Evolutionary conservation across 1,284 basidiomycete genomes (phyloP).

Genomic region (Cutaneotrichosporon dermatis): DNA sequence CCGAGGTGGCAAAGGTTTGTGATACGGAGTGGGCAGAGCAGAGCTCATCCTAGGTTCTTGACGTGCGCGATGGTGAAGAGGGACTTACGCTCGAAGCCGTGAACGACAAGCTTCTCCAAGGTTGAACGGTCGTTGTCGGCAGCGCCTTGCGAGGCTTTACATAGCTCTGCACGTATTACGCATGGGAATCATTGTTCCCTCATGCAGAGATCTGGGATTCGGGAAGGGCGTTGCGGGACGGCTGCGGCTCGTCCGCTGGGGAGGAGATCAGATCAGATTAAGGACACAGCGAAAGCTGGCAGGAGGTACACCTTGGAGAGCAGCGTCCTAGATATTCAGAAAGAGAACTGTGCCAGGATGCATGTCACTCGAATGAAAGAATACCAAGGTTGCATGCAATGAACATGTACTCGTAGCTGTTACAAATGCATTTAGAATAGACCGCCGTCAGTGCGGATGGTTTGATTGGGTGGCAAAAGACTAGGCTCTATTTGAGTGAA

Average conservation of each 20-base stretch:
- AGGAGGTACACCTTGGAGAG: too few relatives aligned
- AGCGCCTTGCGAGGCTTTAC: not conserved
- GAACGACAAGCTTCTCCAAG: slow-evolving; percentile 58
- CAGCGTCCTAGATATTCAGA: too few relatives aligned
- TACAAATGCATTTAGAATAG: too few relatives aligned
- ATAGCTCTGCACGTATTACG: not conserved
- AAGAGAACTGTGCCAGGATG: too few relatives aligned
- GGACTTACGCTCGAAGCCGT: slow-evolving; percentile 67
- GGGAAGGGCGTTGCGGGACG: too few relatives aligned
- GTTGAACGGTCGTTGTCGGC: not conserved
- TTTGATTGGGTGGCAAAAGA: not conserved
- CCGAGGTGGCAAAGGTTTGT: slow-evolving; percentile 45
- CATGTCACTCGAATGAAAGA: too few relatives aligned
- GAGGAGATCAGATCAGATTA: too few relatives aligned
- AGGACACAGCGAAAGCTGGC: too few relatives aligned
- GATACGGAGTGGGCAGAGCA: not conserved
- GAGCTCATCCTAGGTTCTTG: slow-evolving; percentile 55
- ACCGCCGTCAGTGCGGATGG: not conserved
- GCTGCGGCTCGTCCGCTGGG: too few relatives aligned
- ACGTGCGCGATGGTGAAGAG: slow-evolving; percentile 74
- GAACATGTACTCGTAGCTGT: not conserved
- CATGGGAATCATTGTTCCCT: too few relatives aligned
- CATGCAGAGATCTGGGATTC: too few relatives aligned
- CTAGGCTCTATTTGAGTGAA: too few relatives aligned
- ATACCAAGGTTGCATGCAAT: not conserved